phyloP scores from a whole-genome alignment of 352 stramenopile genomes.

The Globisporangium irregulare region DNA sequence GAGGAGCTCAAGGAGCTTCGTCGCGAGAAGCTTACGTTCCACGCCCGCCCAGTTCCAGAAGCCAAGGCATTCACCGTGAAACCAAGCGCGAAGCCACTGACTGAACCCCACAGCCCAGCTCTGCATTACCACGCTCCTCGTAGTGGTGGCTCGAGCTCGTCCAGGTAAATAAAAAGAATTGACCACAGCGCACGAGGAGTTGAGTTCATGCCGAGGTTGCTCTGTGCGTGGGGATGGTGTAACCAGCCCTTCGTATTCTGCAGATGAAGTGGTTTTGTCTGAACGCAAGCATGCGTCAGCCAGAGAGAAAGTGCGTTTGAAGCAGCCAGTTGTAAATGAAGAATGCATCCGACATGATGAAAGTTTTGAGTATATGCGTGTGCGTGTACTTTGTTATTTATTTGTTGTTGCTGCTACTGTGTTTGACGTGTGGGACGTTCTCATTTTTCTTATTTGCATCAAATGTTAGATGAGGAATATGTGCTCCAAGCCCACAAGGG shows the following conservation, averaged over 20 bases:
- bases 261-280: neutral
- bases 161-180: neutral
- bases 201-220: neutral
- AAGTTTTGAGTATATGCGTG: conserved; percentile 12
- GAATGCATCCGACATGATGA: conserved; percentile 14
- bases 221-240: neutral
- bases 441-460: conserved; percentile 31
- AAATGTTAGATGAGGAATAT: neutral
- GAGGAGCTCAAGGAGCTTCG: conserved; percentile 71
- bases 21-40: conserved; percentile 72
- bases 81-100: conserved; percentile 39
- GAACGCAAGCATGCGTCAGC: conserved; percentile 2
- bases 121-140: conserved; percentile 23
- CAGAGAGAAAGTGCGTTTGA: neutral
- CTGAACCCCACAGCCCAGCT: conserved; percentile 54
- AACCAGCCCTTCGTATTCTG: neutral
- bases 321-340: conserved; percentile 4
- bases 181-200: conserved; percentile 5
- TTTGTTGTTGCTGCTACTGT: neutral
- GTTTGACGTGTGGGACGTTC: conserved; percentile 11
- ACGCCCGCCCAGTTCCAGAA: conserved; percentile 56
- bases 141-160: conserved; percentile 5
- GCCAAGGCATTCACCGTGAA: conserved; percentile 50
- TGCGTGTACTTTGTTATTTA: conserved; percentile 1
- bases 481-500: neutral